These are phyloP conservation scores for Pigoraptor vietnamica DNA, from an alignment of 78 protist species.

Conservation along the genomic window DNA sequence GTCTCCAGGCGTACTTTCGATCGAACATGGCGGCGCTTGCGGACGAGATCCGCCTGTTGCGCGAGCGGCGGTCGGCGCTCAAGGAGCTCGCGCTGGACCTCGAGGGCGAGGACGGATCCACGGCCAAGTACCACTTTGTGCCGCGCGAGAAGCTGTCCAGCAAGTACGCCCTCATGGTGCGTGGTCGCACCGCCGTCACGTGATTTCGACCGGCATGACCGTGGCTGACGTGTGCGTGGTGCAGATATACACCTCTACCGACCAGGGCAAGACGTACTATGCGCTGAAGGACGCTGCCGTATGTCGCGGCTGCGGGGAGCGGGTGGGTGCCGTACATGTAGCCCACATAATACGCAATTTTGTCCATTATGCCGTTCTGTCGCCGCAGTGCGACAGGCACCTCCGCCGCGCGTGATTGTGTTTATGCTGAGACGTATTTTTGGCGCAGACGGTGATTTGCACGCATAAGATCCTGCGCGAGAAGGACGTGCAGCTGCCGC, in stretches of 20 bases:
- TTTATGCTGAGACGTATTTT: no score
- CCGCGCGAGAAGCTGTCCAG: background rate
- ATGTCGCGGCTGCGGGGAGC: background rate
- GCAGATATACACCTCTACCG: background rate
- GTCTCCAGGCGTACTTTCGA: background rate
- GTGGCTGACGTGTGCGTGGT: no score
- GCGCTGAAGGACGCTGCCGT: background rate
- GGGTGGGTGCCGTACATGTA: background rate
- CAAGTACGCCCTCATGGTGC: background rate
- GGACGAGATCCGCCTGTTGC: background rate
- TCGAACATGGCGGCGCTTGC: background rate
- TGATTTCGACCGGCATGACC: no score
- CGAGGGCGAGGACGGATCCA: background rate
- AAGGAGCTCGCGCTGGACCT: background rate
- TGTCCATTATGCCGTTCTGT: no score
- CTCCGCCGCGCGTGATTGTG: no score
- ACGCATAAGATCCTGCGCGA: background rate
- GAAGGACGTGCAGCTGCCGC: background rate
- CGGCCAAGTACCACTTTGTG: background rate
- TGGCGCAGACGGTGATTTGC: background rate
- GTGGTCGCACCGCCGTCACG: background rate
- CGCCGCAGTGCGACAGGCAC: no score
- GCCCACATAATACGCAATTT: no score
- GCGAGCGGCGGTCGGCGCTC: background rate
- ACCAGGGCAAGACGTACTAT: background rate